Evolutionary conservation across 176 grass and related monocot species (phyloP).

Genomic region (Oryza glaberrima): DNA sequence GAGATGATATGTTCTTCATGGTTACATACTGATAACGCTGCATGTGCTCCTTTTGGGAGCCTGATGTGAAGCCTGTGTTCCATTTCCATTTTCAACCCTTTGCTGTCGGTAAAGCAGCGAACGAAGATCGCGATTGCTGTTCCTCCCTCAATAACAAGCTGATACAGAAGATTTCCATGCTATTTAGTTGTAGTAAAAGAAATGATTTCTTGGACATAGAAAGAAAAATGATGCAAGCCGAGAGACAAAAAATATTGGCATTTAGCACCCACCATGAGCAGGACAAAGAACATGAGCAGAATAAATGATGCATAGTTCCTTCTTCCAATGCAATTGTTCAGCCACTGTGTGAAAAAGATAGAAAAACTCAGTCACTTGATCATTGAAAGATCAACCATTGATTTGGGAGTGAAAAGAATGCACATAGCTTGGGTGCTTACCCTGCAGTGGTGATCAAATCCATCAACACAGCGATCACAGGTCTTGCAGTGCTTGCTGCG

Average conservation of each 20-base stretch:
- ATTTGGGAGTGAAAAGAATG: background rate
- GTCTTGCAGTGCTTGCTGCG: constrained; percentile 97
- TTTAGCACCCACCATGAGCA: constrained; percentile 69
- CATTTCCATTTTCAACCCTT: constrained; percentile 66
- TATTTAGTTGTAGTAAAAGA: constrained; percentile 1
- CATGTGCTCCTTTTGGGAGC: constrained; percentile 88
- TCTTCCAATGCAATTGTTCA: constrained; percentile 99
- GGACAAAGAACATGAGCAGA: constrained; percentile 77
- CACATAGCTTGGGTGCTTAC: constrained; percentile 38
- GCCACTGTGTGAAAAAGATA: constrained; percentile 62
- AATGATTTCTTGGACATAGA: background rate
- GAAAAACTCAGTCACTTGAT: constrained; percentile 13
- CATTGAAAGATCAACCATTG: background rate
- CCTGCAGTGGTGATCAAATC: constrained; percentile 99
- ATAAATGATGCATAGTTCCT: constrained; percentile 91
- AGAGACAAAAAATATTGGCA: background rate
- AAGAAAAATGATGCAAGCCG: background rate
- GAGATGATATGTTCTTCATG: background rate
- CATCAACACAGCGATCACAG: constrained; percentile 90
- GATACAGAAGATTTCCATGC: background rate
- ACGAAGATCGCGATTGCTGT: constrained; percentile 75
- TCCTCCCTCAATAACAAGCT: constrained; percentile 85
- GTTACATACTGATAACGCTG: constrained; percentile 70
- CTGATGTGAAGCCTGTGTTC: constrained; percentile 68
- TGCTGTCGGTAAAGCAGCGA: constrained; percentile 71